Percentiles rank a stretch among this genome's conserved stretches.
These are phyloP conservation scores for Gyromitra esculenta DNA, from an alignment of 2,329 filamentous ascomycete genomes.

Conservation along the genomic window DNA sequence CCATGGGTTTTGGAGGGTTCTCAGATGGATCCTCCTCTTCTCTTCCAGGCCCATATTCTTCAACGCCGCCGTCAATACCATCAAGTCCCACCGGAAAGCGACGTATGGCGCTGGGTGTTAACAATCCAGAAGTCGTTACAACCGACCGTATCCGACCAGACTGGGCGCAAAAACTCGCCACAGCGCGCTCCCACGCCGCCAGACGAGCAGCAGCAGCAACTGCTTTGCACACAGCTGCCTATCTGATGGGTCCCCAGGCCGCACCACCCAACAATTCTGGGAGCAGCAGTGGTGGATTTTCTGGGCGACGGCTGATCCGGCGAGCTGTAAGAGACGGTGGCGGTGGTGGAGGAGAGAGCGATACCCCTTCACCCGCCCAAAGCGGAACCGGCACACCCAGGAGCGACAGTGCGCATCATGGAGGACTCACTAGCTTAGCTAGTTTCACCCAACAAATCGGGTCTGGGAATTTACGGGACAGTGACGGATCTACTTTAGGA, in stretches of 20 bases:
- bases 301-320: conserved; percentile 67
- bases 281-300: conserved; percentile 64
- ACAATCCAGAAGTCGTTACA: conserved; percentile 84
- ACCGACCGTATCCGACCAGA: conserved; percentile 93
- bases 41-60: conserved; percentile 57
- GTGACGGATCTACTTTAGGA: conserved; percentile 22
- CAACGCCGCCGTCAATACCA: conserved; percentile 63
- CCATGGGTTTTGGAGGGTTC: conserved; percentile 59
- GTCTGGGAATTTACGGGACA: conserved; percentile 33
- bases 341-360: conserved; percentile 41
- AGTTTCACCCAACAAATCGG: conserved; percentile 40
- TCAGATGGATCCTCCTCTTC: conserved; percentile 60
- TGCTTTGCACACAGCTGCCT: conserved; percentile 92
- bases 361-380: conserved; percentile 46
- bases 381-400: conserved; percentile 52
- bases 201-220: conserved; percentile 91
- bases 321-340: conserved; percentile 61
- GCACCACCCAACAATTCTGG: conserved; percentile 62
- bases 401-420: conserved; percentile 26
- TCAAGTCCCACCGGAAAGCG: conserved; percentile 66
- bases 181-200: conserved; percentile 84
- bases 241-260: conserved; percentile 72
- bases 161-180: conserved; percentile 88
- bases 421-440: conserved; percentile 35
- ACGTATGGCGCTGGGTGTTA: conserved; percentile 79